Conservation (phyloP, 2,329 filamentous ascomycete species). For the Neurospora sp. region DNA sequence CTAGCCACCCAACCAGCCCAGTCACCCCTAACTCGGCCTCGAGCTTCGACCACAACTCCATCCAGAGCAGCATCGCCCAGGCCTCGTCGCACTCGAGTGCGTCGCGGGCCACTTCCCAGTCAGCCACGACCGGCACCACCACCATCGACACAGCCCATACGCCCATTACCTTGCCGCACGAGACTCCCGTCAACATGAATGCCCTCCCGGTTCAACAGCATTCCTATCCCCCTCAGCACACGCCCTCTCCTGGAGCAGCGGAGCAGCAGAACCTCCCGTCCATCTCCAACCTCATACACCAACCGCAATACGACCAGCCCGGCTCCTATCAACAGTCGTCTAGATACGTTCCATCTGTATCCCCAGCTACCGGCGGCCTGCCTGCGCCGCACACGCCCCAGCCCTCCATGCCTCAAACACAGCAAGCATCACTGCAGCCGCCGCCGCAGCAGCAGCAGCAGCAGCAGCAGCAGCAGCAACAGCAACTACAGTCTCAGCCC, state of each 20-base stretch:
- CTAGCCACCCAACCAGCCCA: conserved; percentile 55
- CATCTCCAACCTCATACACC: conserved; percentile 77
- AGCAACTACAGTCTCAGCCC: conserved; percentile 12
- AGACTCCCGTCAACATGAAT: conserved; percentile 19
- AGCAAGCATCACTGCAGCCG: conserved; percentile 11
- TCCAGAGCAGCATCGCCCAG: conserved; percentile 26
- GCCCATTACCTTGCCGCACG: not conserved
- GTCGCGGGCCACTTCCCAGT: conserved; percentile 13
- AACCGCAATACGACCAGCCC: conserved; percentile 38
- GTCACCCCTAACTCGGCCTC: conserved; percentile 48
- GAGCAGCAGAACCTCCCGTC: conserved; percentile 61
- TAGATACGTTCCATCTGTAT: conserved; percentile 13
- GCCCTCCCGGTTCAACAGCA: conserved; percentile 22
- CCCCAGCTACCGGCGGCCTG: conserved; percentile 20
- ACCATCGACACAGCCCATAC: conserved; percentile 11
- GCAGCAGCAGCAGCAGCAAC: conserved; percentile 12
- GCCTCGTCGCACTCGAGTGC: conserved; percentile 17
- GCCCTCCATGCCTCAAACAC: conserved; percentile 30
- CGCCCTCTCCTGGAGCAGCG: conserved; percentile 35
- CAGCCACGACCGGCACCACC: conserved; percentile 20
- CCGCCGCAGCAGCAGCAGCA: conserved; percentile 12
- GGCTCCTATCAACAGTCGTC: conserved; percentile 20
- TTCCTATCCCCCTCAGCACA: conserved; percentile 19
- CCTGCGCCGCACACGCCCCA: conserved; percentile 11
- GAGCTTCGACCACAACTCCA: conserved; percentile 32